Conservation (phyloP, 306 rosid genomes). For the Cicer bijugum region DNA sequence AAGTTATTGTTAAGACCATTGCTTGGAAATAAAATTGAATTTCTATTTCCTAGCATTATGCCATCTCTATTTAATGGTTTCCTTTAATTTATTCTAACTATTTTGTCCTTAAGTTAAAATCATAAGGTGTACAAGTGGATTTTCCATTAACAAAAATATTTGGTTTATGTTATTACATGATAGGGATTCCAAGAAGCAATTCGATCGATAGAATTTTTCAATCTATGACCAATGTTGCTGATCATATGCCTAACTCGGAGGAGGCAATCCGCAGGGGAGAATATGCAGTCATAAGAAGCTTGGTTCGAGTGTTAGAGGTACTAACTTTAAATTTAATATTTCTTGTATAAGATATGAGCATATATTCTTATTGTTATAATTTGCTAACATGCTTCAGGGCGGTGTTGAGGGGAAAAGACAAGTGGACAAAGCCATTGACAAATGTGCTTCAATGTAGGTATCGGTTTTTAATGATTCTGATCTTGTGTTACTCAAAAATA, state of each 20-base stretch:
- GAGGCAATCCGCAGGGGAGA: constrained; percentile 93
- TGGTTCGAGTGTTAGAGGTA: constrained; percentile 93
- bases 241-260: constrained; percentile 72
- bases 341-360: constrained; percentile 19
- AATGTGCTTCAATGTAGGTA: constrained; percentile 94
- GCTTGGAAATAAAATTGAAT: not conserved
- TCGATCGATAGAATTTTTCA: constrained; percentile 74
- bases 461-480: constrained; percentile 15
- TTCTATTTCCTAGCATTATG: not conserved
- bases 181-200: constrained; percentile 82
- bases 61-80: constrained; percentile 15
- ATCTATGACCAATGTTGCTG: constrained; percentile 57
- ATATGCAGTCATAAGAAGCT: constrained; percentile 85
- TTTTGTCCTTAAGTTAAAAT: constrained; percentile 21
- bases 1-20: not conserved
- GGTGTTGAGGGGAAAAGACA: constrained; percentile 95
- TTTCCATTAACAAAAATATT: constrained; percentile 27
- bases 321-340: constrained; percentile 35
- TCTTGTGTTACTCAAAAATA: not conserved
- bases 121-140: constrained; percentile 6
- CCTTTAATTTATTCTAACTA: constrained; percentile 12
- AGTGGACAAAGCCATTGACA: constrained; percentile 93
- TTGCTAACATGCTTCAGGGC: constrained; percentile 62
- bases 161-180: constrained; percentile 42
- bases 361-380: constrained; percentile 27